These are phyloP conservation scores for Westerdykella aurantiaca DNA, from an alignment of 2,329 filamentous ascomycete species.

Conservation along the genomic window DNA sequence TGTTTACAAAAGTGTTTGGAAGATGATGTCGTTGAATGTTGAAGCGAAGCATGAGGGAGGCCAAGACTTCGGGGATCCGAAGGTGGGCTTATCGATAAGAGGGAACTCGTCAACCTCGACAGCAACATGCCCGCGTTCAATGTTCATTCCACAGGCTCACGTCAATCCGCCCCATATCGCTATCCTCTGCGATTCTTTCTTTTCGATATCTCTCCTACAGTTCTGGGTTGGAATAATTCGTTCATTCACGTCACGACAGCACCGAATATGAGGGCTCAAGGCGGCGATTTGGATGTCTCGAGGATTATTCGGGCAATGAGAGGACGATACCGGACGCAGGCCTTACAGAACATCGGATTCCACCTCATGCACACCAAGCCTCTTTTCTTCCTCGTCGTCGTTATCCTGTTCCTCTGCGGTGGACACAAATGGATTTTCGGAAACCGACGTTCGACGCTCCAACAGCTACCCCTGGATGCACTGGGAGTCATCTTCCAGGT, in stretches of 20 bases:
- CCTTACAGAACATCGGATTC: conserved; percentile 1
- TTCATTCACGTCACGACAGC: background rate
- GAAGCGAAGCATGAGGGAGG: background rate
- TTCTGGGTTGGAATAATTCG: background rate
- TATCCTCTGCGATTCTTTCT: no score
- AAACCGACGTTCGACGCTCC: background rate
- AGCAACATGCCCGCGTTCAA: background rate
- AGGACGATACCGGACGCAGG: conserved; percentile 2
- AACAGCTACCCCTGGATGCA: background rate
- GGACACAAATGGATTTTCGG: background rate
- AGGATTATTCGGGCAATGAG: background rate
- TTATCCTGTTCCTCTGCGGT: conserved; percentile 1
- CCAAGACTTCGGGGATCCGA: background rate
- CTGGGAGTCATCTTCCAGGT: no score
- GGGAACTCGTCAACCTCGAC: background rate
- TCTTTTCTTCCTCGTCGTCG: background rate
- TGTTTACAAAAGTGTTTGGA: background rate
- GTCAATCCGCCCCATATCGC: background rate
- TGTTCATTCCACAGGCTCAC: background rate
- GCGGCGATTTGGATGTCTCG: no score
- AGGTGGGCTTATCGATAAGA: background rate
- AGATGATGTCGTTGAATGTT: conserved; percentile 7
- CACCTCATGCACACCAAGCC: conserved; percentile 1
- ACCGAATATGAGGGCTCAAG: no score
- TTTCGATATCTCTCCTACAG: background rate